Evolutionary conservation across 805 yeast genomes (phyloP).

Genomic region (Metschnikowia reukaufii): DNA sequence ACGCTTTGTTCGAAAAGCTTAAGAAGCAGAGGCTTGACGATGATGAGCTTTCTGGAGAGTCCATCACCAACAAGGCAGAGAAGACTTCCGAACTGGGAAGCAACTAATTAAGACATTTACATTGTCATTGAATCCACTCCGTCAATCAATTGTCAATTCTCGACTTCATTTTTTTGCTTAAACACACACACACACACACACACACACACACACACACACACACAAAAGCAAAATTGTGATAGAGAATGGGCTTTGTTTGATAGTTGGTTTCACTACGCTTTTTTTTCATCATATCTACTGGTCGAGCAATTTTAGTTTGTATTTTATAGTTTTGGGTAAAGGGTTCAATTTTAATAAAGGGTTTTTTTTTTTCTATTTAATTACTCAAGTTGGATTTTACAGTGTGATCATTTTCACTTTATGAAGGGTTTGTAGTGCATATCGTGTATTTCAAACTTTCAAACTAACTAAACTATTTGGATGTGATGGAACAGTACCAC

Average conservation of each 20-base stretch:
- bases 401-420: no score
- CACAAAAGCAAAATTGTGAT: slow-evolving; percentile 3
- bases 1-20: slow-evolving; percentile 47
- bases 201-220: slow-evolving; percentile 20
- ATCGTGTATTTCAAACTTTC: no score
- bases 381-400: no score
- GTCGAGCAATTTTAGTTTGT: slow-evolving; percentile 15
- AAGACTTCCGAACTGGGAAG: slow-evolving; percentile 6
- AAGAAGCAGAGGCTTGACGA: slow-evolving; percentile 17
- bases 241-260: not conserved
- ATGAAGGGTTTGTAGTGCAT: no score
- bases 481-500: not conserved
- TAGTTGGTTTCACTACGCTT: not conserved
- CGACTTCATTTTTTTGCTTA: not conserved
- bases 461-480: no score
- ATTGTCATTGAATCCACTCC: not conserved
- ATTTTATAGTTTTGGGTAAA: slow-evolving; percentile 3
- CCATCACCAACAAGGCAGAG: slow-evolving; percentile 13
- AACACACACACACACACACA: slow-evolving; percentile 18
- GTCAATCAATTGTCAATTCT: not conserved
- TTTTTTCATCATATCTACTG: slow-evolving; percentile 3
- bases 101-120: not conserved
- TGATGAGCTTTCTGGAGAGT: slow-evolving; percentile 9
- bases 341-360: slow-evolving; percentile 6
- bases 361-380: no score